These are phyloP conservation scores for Penicillium sp. DNA, from an alignment of 2,329 filamentous ascomycete genomes.

Conservation along the genomic window DNA sequence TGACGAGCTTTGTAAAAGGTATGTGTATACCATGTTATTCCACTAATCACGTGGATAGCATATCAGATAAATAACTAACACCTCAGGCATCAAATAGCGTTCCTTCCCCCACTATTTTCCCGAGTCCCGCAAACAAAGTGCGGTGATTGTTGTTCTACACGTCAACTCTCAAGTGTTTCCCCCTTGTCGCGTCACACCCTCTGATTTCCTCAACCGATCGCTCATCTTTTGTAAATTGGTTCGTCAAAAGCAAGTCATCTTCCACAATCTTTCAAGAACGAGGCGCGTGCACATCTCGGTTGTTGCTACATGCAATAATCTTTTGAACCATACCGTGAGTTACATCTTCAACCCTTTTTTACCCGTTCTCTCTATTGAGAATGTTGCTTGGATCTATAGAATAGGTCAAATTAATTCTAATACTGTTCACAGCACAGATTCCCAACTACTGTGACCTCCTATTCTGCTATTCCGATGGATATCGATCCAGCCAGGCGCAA, in stretches of 20 bases:
- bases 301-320: conserved; percentile 2
- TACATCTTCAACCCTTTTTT: background rate
- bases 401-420: background rate
- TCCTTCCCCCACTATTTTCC: conserved; percentile 17
- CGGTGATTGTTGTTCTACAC: conserved; percentile 11
- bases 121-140: conserved; percentile 16
- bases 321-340: background rate
- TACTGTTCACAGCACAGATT: background rate
- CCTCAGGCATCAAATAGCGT: conserved; percentile 14
- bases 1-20: too few relatives aligned
- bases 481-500: conserved; percentile 87
- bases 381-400: background rate
- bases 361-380: background rate
- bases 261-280: background rate
- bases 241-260: background rate
- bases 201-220: background rate
- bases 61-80: background rate
- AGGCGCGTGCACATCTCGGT: background rate
- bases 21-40: too few relatives aligned
- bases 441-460: background rate
- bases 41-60: too few relatives aligned
- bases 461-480: conserved; percentile 31
- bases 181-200: conserved; percentile 2
- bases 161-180: background rate
- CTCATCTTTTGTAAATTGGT: background rate